phyloP scores from a whole-genome alignment of 768 basidiomycete genomes.

The Multifurca ochricompacta region DNA sequence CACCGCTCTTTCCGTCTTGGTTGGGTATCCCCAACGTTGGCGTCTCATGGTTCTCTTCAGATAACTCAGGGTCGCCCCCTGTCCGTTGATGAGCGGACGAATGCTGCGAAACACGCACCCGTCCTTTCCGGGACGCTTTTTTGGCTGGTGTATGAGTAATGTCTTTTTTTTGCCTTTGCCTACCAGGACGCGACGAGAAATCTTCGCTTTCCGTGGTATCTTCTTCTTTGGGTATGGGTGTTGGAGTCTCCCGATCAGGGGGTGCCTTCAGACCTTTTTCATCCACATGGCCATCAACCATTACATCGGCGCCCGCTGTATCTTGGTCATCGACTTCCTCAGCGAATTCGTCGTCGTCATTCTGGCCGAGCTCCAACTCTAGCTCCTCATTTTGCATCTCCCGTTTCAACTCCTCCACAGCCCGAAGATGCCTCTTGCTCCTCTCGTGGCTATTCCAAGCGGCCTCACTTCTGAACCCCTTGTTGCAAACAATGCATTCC shows the following conservation, averaged over 20 bases:
- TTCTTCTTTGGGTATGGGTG: not conserved
- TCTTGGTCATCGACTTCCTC: not conserved
- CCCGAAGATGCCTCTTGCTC: constrained; percentile 88
- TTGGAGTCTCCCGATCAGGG: constrained; percentile 3
- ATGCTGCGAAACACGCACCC: not conserved
- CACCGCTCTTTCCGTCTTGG: not conserved
- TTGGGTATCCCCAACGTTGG: not conserved
- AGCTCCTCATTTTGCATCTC: constrained; percentile 75
- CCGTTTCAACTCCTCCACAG: constrained; percentile 67
- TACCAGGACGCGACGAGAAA: not conserved
- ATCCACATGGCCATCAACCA: not conserved
- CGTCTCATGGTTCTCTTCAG: constrained; percentile 3
- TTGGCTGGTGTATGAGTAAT: not conserved
- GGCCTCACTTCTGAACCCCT: constrained; percentile 83
- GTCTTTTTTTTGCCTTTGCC: constrained; percentile 7
- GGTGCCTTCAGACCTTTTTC: not conserved
- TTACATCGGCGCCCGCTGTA: not conserved
- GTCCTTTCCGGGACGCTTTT: not conserved
- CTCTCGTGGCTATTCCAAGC: constrained; percentile 96
- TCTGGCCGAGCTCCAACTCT: constrained; percentile 35
- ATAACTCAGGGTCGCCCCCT: not conserved
- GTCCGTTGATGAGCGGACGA: not conserved
- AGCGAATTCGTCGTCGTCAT: constrained; percentile 3
- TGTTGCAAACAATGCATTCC: constrained; percentile 94
- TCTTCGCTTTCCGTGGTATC: constrained; percentile 3